These are phyloP conservation scores for Hemisphaericaspora xylanilytica DNA, from an alignment of 1,139 yeast genomes.

Conservation along the genomic window DNA sequence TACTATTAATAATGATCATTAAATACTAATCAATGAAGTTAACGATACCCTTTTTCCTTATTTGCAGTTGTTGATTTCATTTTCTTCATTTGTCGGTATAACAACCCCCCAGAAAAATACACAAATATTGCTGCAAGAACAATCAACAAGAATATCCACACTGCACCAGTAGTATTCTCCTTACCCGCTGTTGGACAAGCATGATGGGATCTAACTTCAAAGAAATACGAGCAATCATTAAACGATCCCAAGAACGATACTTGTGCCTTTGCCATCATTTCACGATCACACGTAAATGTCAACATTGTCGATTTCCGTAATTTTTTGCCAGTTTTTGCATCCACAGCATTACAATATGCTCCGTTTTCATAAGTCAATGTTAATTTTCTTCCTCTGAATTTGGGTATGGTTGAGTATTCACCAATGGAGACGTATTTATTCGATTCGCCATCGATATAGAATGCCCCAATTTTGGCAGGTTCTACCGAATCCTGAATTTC, in stretches of 20 bases:
- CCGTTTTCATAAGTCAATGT: conserved; percentile 73
- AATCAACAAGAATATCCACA: conserved; percentile 59
- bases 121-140: conserved; percentile 53
- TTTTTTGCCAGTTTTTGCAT: conserved; percentile 37
- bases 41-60: conserved; percentile 1
- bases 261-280: conserved; percentile 62
- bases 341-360: conserved; percentile 53
- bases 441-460: conserved; percentile 53
- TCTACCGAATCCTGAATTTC: conserved; percentile 43
- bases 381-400: conserved; percentile 68
- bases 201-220: conserved; percentile 81
- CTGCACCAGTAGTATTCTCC: conserved; percentile 54
- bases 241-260: conserved; percentile 69
- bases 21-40: too few relatives aligned
- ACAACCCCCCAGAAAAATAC: conserved; percentile 53
- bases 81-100: conserved; percentile 35
- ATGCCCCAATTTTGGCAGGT: conserved; percentile 62
- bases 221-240: conserved; percentile 78
- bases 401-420: conserved; percentile 55
- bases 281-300: conserved; percentile 79
- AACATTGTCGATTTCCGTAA: conserved; percentile 63
- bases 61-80: background rate
- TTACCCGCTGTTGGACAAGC: conserved; percentile 82
- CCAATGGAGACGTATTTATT: conserved; percentile 65
- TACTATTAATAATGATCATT: too few relatives aligned